Base-by-base conservation (phyloP, 2,329 filamentous ascomycete species). In the Sporothrix pseudoabietina region DNA sequence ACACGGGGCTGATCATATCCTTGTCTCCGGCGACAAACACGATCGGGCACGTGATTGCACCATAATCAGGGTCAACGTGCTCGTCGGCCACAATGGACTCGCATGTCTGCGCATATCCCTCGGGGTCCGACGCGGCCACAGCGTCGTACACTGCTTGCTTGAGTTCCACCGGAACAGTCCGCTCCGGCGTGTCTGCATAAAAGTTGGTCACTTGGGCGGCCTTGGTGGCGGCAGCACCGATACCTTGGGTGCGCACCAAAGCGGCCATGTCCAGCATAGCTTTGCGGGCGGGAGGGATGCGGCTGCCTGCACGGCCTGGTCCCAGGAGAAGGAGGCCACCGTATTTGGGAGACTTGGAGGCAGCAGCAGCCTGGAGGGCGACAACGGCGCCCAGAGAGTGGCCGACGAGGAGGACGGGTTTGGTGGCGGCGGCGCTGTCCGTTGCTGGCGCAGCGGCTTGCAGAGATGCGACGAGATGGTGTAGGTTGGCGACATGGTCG, bases 331-430 rank as follows among this genome's bases (percentile, higher is more conserved):
- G 75, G 59, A 82, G 78, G n/a, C 78, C 76, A 14, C 77, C 78
- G 39, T 78, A 30, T 6, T n/a, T 19, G n/a, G 39, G 1, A 16
- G 39, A 26, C 26, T 26, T 16, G 16, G 14, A 6, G 55, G 55
- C 30, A 72, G 41, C 80, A 77, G 73, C 79, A 69, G 79, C 77
- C 44, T 82, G 80, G 69, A 82, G 77, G n/a, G 78, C 77, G 73
- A 82, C 76, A 44, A 81, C 79, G 69, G 77, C 79, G 19, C 80
- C 81, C 66, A 82, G 78, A 19, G 80, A 82, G 75, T 82, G 81
- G 22, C 80, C 80, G 68, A 82, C 75, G 68, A 81, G 75, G 71
- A 80, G 30, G 14, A 70, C 52, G 7, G 61, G 71, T 3, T 47
- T 47, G n/a, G 26, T 10, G 22, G 35, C 69, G 9, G 41, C 55